phyloP scores from a whole-genome alignment of 768 basidiomycete genomes.

The Russula dissimulans region DNA sequence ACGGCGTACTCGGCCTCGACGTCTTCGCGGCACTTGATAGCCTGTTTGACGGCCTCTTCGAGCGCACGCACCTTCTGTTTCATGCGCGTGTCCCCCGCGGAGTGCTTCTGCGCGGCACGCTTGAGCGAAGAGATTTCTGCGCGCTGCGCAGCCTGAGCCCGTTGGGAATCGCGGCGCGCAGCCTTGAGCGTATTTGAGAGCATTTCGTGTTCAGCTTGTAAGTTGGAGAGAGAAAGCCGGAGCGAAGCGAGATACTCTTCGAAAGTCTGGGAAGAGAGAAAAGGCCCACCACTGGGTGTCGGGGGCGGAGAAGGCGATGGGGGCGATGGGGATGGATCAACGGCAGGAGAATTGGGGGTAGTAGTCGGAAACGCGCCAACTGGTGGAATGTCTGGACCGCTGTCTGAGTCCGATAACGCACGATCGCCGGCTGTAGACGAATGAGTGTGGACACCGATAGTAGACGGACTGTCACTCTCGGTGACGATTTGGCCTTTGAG shows the following conservation, averaged over 20 bases:
- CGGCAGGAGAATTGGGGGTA: neutral
- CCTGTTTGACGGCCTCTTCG: slow-evolving; percentile 81
- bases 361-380: neutral
- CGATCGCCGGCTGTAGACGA: neutral
- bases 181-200: slow-evolving; percentile 65
- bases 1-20: slow-evolving; percentile 34
- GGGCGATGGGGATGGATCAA: slow-evolving; percentile 18
- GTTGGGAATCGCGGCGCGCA: slow-evolving; percentile 72
- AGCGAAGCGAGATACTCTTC: slow-evolving; percentile 64
- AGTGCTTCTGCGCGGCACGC: slow-evolving; percentile 72
- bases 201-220: slow-evolving; percentile 58
- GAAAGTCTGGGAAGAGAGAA: slow-evolving; percentile 36
- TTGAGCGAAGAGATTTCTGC: slow-evolving; percentile 79
- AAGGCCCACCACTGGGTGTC: slow-evolving; percentile 20
- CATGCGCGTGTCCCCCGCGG: slow-evolving; percentile 64
- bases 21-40: slow-evolving; percentile 39
- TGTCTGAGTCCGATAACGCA: slow-evolving; percentile 2
- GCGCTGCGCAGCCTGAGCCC: slow-evolving; percentile 70
- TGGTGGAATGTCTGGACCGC: neutral
- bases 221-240: slow-evolving; percentile 51
- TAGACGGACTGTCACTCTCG: slow-evolving; percentile 35
- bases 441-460: neutral
- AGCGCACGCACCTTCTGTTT: slow-evolving; percentile 81
- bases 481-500: slow-evolving; percentile 61
- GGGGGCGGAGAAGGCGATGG: slow-evolving; percentile 15